Percentiles rank a stretch among this genome's conserved stretches.
Evolutionary conservation across 371 early-diverging fungal species (phyloP).

Genomic region (Rhizopus arrhizus): DNA sequence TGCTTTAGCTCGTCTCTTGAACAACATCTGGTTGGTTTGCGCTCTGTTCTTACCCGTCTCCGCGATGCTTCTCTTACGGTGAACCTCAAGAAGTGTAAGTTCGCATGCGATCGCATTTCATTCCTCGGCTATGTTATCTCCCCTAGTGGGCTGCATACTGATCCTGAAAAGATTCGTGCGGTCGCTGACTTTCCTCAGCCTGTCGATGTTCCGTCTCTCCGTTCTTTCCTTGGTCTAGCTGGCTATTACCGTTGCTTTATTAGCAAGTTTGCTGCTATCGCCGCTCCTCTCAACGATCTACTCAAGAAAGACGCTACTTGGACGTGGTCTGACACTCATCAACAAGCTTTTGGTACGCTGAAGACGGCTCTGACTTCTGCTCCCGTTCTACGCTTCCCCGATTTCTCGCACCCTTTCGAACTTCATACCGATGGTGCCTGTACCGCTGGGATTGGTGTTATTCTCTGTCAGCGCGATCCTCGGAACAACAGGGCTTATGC

Average conservation of each 20-base stretch:
- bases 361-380: slow-evolving; percentile 1
- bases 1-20: not conserved
- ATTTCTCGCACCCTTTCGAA: slow-evolving; percentile 14
- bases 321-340: slow-evolving; percentile 3
- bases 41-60: slow-evolving; percentile 29
- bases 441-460: slow-evolving; percentile 10
- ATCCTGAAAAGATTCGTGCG: slow-evolving; percentile 4
- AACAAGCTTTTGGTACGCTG: slow-evolving; percentile 1
- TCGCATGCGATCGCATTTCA: slow-evolving; percentile 24
- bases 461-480: slow-evolving; percentile 9
- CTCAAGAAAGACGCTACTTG: slow-evolving; percentile 15
- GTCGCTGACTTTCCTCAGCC: not conserved
- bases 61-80: slow-evolving; percentile 24
- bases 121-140: slow-evolving; percentile 10
- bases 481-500: no score
- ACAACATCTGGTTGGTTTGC: slow-evolving; percentile 7
- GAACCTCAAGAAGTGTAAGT: slow-evolving; percentile 48
- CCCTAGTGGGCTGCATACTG: not conserved
- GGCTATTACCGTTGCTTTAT: slow-evolving; percentile 4
- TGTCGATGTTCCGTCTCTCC: not conserved
- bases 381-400: slow-evolving; percentile 13
- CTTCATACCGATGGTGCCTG: slow-evolving; percentile 2
- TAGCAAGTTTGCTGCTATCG: not conserved
- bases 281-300: slow-evolving; percentile 7
- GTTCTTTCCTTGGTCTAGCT: slow-evolving; percentile 1